These are phyloP conservation scores for Inonotus hispidus DNA, from an alignment of 1,284 basidiomycete species.

Conservation along the genomic window DNA sequence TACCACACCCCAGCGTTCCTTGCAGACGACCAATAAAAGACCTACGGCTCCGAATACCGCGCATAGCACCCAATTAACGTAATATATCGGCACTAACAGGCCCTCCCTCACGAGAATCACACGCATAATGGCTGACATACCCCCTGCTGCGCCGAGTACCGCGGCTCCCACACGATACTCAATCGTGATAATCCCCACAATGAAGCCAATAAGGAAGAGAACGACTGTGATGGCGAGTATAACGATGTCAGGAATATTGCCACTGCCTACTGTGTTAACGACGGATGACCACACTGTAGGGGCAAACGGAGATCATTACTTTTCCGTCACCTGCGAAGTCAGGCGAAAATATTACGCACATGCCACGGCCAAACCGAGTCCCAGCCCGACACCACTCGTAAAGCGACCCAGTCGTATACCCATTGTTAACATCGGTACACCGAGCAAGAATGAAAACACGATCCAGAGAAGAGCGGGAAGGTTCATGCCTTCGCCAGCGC, in stretches of 20 bases:
- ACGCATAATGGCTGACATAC: conserved; percentile 52
- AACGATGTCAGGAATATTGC: conserved; percentile 45
- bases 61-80: conserved; percentile 50
- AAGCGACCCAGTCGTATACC: conserved; percentile 52
- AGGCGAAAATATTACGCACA: conserved; percentile 33
- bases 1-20: conserved; percentile 49
- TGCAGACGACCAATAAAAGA: conserved; percentile 37
- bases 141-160: conserved; percentile 43
- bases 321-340: conserved; percentile 6
- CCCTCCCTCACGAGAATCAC: conserved; percentile 43
- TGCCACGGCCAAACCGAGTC: conserved; percentile 41
- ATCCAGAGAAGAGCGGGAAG: conserved; percentile 53
- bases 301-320: background rate
- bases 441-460: conserved; percentile 43
- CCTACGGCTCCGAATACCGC: conserved; percentile 37
- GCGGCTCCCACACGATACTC: conserved; percentile 42
- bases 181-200: conserved; percentile 46
- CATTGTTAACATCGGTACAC: conserved; percentile 46
- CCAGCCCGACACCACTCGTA: conserved; percentile 49
- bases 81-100: conserved; percentile 42
- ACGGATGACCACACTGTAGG: conserved; percentile 53
- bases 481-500: conserved; percentile 45
- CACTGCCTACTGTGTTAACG: conserved; percentile 45
- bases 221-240: conserved; percentile 44
- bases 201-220: conserved; percentile 46